Evolutionary conservation across 176 grass and related monocot species (phyloP).

Genomic region (Paspalum notatum): DNA sequence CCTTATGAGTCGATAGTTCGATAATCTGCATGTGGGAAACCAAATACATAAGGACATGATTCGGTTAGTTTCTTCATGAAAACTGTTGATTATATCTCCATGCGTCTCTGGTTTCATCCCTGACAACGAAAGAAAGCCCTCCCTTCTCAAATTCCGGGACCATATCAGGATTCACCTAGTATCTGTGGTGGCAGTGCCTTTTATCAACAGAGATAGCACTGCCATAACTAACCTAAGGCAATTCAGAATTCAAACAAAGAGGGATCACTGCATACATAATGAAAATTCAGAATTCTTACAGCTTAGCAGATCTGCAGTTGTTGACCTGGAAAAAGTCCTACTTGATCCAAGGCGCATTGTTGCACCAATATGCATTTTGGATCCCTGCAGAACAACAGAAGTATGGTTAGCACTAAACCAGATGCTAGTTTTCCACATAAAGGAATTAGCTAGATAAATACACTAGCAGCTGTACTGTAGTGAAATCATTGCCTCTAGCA

Average conservation of each 20-base stretch:
- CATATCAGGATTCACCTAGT: conserved; percentile 98
- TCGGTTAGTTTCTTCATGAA: background rate
- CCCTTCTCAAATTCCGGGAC: conserved; percentile 84
- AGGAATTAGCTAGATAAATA: background rate
- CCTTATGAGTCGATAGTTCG: conserved; percentile 74
- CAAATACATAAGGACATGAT: background rate
- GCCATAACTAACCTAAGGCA: conserved; percentile 75
- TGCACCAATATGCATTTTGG: conserved; percentile 96
- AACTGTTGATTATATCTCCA: conserved; percentile 61
- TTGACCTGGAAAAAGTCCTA: conserved; percentile 68
- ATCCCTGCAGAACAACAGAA: conserved; percentile 70
- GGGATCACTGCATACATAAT: too few species aligned
- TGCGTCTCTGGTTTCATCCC: conserved; percentile 76
- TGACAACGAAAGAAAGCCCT: conserved; percentile 84
- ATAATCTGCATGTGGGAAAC: conserved; percentile 60
- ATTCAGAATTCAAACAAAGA: conserved; percentile 25
- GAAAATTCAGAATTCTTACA: too few species aligned
- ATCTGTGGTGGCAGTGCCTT: conserved; percentile 85
- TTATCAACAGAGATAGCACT: conserved; percentile 76
- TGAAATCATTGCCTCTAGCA: conserved; percentile 75
- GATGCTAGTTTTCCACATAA: background rate
- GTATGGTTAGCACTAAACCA: background rate
- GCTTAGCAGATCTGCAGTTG: conserved; percentile 75
- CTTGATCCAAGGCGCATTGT: conserved; percentile 98
- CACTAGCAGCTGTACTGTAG: background rate